Conservation (phyloP, 257 asterid species). For the Penstemon newberryi region DNA sequence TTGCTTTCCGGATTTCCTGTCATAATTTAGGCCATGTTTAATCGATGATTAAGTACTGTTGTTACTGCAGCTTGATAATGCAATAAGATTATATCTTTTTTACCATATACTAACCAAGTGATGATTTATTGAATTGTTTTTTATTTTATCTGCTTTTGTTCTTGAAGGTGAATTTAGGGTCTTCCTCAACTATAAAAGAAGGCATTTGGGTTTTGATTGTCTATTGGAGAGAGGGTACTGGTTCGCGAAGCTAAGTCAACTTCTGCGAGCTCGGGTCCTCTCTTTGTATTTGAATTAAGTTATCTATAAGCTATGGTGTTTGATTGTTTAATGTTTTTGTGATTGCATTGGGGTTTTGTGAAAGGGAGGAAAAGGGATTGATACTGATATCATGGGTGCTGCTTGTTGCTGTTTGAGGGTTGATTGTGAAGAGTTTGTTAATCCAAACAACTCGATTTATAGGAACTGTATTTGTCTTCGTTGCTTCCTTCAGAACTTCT, state of each 20-base stretch:
- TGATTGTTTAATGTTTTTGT: slow-evolving; percentile 21
- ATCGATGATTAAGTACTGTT: slow-evolving; percentile 10
- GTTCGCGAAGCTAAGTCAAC: slow-evolving; percentile 41
- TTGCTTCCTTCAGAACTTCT: slow-evolving; percentile 45
- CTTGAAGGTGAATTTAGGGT: slow-evolving; percentile 34
- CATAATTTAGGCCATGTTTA: neutral
- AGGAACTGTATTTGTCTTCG: slow-evolving; percentile 61
- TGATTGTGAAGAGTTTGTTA: slow-evolving; percentile 52
- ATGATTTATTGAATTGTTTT: neutral
- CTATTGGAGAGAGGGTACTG: slow-evolving; percentile 50
- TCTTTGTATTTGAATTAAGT: slow-evolving; percentile 30
- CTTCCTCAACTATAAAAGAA: slow-evolving; percentile 16
- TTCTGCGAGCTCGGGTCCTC: slow-evolving; percentile 60
- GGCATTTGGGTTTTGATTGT: slow-evolving; percentile 26
- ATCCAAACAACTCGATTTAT: slow-evolving; percentile 49
- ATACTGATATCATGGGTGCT: slow-evolving; percentile 49
- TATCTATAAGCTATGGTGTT: slow-evolving; percentile 4
- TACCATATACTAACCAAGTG: neutral
- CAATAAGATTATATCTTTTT: neutral
- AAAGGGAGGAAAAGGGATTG: slow-evolving; percentile 19
- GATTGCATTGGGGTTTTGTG: slow-evolving; percentile 16
- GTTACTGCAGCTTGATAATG: slow-evolving; percentile 5
- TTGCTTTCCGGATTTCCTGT: slow-evolving; percentile 15
- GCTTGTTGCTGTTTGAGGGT: slow-evolving; percentile 64
- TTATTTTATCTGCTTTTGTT: neutral